Evolutionary conservation across 148 eudicot genomes (phyloP), one percentile per base, ranked within the genome.

Genomic region (Pouteria glomerata): DNA sequence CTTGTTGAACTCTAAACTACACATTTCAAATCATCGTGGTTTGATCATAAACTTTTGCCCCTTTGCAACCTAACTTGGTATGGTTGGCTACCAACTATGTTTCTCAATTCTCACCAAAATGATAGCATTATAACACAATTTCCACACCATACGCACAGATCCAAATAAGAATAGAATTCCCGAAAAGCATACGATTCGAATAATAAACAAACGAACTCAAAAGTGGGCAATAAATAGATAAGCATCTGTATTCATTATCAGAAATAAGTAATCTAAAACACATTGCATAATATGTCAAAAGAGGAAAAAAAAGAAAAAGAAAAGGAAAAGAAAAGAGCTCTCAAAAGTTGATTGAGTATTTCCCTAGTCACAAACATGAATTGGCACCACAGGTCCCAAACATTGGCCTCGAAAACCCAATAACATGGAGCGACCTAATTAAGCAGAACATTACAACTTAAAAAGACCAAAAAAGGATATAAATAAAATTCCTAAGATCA

Each of bases 291-390:
- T 8, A 24, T 11, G 31, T 63, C 34, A 23, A 18, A 53, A 56
- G 6, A 24, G 7, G 19, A 57, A 27, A 39, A n/a, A n/a, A n/a
- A n/a, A n/a, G n/a, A n/a, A n/a, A n/a, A n/a, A n/a, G n/a, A n/a
- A n/a, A n/a, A n/a, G n/a, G n/a, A n/a, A n/a, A n/a, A n/a, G n/a
- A n/a, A n/a, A n/a, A n/a, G n/a, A n/a, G n/a, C n/a, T n/a, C n/a
- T n/a, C 26, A 15, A 57, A 70, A 33, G 65, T 52, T n/a, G 39
- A 64, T 50, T 42, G 41, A 39, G 62, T 23, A 18, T 23, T 53
- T 24, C 73, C 37, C 42, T 56, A 23, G 29, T 30, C 69, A 52
- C 26, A 67, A 31, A 66, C 30, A 69, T 69, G 63, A 69, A 70
- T 39, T 70, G 63, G 63, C 41, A 55, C 53, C 16, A 41, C 4